Percentiles rank a stretch among this genome's conserved stretches.
phyloP scores from a whole-genome alignment of 2,329 filamentous ascomycete genomes.

The Celoporthe dispersa region DNA sequence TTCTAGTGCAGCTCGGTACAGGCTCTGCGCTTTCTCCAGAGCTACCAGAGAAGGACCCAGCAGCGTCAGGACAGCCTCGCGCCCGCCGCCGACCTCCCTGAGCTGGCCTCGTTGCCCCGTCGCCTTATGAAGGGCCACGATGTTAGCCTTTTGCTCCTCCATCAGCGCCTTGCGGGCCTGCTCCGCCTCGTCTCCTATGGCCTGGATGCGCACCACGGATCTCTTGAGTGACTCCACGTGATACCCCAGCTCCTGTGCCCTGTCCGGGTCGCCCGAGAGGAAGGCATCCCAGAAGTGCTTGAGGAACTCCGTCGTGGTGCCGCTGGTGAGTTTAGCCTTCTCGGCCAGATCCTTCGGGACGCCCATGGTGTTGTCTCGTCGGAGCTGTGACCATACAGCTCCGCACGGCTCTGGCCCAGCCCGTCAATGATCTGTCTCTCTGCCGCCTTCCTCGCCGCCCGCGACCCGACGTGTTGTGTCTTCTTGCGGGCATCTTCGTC shows the following conservation, averaged over 20 bases:
- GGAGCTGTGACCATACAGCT: conserved; percentile 56
- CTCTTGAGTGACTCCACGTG: conserved; percentile 81
- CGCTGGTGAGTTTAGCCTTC: conserved; percentile 73
- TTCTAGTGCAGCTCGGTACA: conserved; percentile 73
- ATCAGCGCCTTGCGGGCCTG: conserved; percentile 70
- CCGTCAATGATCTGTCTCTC: conserved; percentile 70
- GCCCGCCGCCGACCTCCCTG: conserved; percentile 75
- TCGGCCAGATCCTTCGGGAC: conserved; percentile 61
- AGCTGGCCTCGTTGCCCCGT: conserved; percentile 76
- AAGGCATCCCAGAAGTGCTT: conserved; percentile 96
- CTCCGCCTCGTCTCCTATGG: conserved; percentile 81
- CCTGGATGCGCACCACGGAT: conserved; percentile 77
- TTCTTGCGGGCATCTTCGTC: conserved; percentile 59
- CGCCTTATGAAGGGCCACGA: conserved; percentile 69
- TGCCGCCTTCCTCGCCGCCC: conserved; percentile 65
- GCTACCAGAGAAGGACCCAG: conserved; percentile 75
- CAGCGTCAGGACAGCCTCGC: conserved; percentile 74
- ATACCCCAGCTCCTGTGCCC: conserved; percentile 79
- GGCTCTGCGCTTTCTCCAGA: conserved; percentile 69
- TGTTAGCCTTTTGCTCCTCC: conserved; percentile 68
- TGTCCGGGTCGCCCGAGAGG: conserved; percentile 81
- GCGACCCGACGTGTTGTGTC: conserved; percentile 70
- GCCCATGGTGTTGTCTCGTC: conserved; percentile 59
- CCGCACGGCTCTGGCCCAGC: conserved; percentile 63
- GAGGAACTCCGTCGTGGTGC: conserved; percentile 93